phyloP scores from a whole-genome alignment of 2,329 filamentous ascomycete genomes.

The Incumbomyces delicatus region DNA sequence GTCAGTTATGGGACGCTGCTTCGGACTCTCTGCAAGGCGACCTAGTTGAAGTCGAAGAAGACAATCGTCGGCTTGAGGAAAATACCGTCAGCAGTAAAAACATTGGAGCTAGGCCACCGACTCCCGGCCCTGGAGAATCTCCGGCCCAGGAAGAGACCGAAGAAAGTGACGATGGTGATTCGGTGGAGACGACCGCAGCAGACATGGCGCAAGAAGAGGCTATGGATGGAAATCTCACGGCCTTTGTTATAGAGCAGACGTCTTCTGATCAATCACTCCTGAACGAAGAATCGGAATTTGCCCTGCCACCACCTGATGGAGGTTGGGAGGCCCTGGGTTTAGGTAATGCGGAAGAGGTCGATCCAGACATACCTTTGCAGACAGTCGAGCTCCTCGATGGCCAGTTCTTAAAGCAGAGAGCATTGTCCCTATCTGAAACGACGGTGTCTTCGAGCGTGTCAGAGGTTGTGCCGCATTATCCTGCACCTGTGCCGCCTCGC shows the following conservation, averaged over 20 bases:
- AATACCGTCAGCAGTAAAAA: neutral
- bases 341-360: neutral
- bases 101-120: too few species aligned
- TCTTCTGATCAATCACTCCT: slow-evolving; percentile 8
- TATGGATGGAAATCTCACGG: slow-evolving; percentile 5
- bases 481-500: neutral
- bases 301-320: slow-evolving; percentile 21
- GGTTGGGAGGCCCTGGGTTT: slow-evolving; percentile 19
- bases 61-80: neutral
- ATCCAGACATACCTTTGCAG: neutral
- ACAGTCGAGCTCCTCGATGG: neutral
- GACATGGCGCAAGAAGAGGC: slow-evolving; percentile 9
- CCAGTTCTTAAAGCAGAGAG: neutral
- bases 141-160: neutral
- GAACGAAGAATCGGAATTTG: slow-evolving; percentile 10
- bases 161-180: neutral
- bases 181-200: too few species aligned
- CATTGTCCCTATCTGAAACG: neutral
- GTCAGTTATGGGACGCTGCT: slow-evolving; percentile 1
- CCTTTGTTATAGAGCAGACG: slow-evolving; percentile 8
- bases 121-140: too few species aligned
- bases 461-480: neutral
- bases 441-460: neutral
- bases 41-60: neutral
- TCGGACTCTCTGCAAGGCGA: neutral